Evolutionary conservation across 495 filamentous ascomycete genomes (phyloP), one percentile per base, ranked within the genome.

Genomic region (Staphylotrichum longicolle): DNA sequence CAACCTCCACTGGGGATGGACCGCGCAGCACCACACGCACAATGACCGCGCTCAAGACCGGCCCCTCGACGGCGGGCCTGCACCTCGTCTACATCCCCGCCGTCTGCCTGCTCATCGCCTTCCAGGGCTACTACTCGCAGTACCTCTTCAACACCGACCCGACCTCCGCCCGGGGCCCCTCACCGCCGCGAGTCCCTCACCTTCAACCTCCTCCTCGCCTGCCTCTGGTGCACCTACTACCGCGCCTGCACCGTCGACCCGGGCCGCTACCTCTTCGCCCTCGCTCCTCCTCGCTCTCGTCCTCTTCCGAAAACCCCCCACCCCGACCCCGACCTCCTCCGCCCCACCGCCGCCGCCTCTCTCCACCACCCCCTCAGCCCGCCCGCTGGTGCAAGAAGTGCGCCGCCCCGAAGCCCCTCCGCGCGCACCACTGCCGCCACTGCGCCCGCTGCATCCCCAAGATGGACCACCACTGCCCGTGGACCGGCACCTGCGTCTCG

Each of bases 391-490:
- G 94, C 73, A 86, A 85, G 68, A 96, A 90, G 74, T 98, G 94
- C 70, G 77, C 86, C 50, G 83, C 85, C 11, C 84, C 82, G 15
- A 98, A 98, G 66, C 91, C 95, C 9, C 89, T 89, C 7, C 80
- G 94, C 54, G 84, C 91, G 45, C 95, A 98, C 77, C 94, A 98
- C 77, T 98, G 94, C 79, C 89, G 88, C 65, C 85, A 82, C 51
- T 98, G 94, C 75, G 79, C 80, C 66, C 87, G 89, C 84, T 98
- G 94, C 74, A 87, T 98, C 61, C 89, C 92, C 2, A 92, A 90
- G 71, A 98, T 98, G 95, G 94, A 98, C 78, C 94, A 98, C 74
- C 94, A 98, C 76, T 98, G 94, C 69, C 93, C 94, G 0, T 98
- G 94, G 94, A 97, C 92, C 2, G 75, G 78, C 47, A 97, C 95